Evolutionary conservation across 306 rosid species (phyloP), one percentile per base, ranked within the genome.

Genomic region (Fagus crenata): DNA sequence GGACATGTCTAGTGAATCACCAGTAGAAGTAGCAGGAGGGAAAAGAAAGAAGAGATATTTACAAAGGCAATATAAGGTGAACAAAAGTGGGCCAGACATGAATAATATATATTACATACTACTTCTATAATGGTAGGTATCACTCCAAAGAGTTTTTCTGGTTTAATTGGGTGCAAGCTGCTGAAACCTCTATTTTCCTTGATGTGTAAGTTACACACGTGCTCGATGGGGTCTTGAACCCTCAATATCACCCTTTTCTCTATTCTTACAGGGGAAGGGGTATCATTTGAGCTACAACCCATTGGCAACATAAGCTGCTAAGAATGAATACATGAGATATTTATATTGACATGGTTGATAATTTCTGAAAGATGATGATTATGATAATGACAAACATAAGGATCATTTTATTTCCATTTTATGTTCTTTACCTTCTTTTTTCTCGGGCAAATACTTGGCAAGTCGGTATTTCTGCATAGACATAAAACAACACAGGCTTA

Each of bases 381-480:
- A 7, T 12, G 3, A 3, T 41, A 11, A 39, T 36, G 37, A 46
- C 0, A 4, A 68, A 46, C 53, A 37, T 43, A 14, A 58, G 36
- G 71, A 36, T 46, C 51, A 42, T 42, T 18, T 14, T 59, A 32
- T 4, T 69, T 49, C 17, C 58, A 33, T 69, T 37, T 37, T 71
- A 53, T 65, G 43, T 51, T 72, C 41, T 74, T 46, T 74, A 84
- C 87, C 87, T 77, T 84, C 87, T 36, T 77, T 84, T 74, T 77
- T 84, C 82, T 84, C 83, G 4, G 87, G 85, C 72, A 81, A 69
- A 71, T 81, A 81, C 80, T 81, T 84, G 9, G 87, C 87, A 64
- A 81, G 82, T 28, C 87, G 77, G 83, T 84, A 84, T 78, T 84
- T 84, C 87, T 84, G 80, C 76, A 76, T 55, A 79, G 77, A 67